Evolutionary conservation across 768 basidiomycete genomes (phyloP).

Genomic region (Trametes punicea): DNA sequence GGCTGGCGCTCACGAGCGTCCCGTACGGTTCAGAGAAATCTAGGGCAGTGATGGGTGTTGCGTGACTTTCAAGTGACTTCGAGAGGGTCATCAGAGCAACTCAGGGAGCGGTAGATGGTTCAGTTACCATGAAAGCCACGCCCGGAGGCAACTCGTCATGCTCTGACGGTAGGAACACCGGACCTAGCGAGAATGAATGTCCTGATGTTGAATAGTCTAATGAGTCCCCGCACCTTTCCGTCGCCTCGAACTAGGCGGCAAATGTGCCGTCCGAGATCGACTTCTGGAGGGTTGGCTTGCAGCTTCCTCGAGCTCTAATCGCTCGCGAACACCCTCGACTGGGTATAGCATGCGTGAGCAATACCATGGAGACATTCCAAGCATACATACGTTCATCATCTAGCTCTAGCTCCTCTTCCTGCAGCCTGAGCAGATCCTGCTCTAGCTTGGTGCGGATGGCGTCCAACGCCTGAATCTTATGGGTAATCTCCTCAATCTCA

Average conservation of each 20-base stretch:
- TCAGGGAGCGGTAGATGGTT: neutral
- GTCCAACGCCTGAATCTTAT: constrained; percentile 86
- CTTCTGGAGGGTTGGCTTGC: constrained; percentile 29
- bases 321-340: constrained; percentile 91
- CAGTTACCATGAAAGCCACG: constrained; percentile 92
- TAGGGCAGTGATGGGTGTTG: constrained; percentile 78
- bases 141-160: constrained; percentile 93
- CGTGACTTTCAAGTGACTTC: constrained; percentile 80
- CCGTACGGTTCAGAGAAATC: constrained; percentile 98
- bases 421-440: constrained; percentile 76
- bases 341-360: constrained; percentile 8
- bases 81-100: constrained; percentile 14
- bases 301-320: constrained; percentile 67
- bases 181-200: constrained; percentile 48
- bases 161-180: constrained; percentile 94
- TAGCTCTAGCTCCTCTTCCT: constrained; percentile 95
- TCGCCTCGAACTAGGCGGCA: constrained; percentile 61
- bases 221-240: constrained; percentile 50
- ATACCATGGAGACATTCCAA: neutral
- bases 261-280: constrained; percentile 36
- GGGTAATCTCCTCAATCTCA: constrained; percentile 86
- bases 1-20: constrained; percentile 82
- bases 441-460: constrained; percentile 77
- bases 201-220: too few species aligned
- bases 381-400: constrained; percentile 82